phyloP scores from a whole-genome alignment of 768 basidiomycete species.

The Coprinopsis cinerea region DNA sequence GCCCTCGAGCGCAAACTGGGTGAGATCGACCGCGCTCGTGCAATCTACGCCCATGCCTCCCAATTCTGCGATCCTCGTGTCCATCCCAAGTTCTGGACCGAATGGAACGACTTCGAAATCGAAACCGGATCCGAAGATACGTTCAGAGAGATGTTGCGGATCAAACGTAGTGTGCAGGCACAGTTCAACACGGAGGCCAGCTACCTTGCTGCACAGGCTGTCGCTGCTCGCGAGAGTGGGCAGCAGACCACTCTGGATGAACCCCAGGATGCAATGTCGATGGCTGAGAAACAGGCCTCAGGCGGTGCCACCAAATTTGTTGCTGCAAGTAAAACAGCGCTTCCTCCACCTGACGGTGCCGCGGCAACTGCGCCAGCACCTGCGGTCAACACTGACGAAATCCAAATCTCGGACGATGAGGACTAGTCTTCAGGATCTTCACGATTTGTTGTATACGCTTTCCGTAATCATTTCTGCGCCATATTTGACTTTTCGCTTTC shows the following conservation, averaged over 20 bases:
- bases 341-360: slow-evolving; percentile 32
- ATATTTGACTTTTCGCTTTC: slow-evolving; percentile 2
- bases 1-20: slow-evolving; percentile 95
- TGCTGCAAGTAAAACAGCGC: slow-evolving; percentile 57
- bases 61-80: slow-evolving; percentile 98
- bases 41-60: slow-evolving; percentile 94
- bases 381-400: slow-evolving; percentile 69
- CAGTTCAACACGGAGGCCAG: slow-evolving; percentile 97
- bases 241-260: slow-evolving; percentile 37
- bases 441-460: slow-evolving; percentile 13
- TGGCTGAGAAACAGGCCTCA: slow-evolving; percentile 60
- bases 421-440: slow-evolving; percentile 38
- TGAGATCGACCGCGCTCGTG: slow-evolving; percentile 95
- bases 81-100: slow-evolving; percentile 88
- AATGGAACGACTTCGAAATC: slow-evolving; percentile 98
- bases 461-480: slow-evolving; percentile 11
- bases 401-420: slow-evolving; percentile 84
- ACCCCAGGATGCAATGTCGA: slow-evolving; percentile 67
- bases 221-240: slow-evolving; percentile 59
- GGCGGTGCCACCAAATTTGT: slow-evolving; percentile 61
- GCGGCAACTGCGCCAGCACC: slow-evolving; percentile 22
- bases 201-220: slow-evolving; percentile 87
- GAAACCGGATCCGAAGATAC: slow-evolving; percentile 99
- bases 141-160: slow-evolving; percentile 90
- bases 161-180: slow-evolving; percentile 97